Evolutionary conservation across 495 filamentous ascomycete genomes (phyloP), one percentile per base, ranked within the genome.

Genomic region (Lichenothelia convexa): DNA sequence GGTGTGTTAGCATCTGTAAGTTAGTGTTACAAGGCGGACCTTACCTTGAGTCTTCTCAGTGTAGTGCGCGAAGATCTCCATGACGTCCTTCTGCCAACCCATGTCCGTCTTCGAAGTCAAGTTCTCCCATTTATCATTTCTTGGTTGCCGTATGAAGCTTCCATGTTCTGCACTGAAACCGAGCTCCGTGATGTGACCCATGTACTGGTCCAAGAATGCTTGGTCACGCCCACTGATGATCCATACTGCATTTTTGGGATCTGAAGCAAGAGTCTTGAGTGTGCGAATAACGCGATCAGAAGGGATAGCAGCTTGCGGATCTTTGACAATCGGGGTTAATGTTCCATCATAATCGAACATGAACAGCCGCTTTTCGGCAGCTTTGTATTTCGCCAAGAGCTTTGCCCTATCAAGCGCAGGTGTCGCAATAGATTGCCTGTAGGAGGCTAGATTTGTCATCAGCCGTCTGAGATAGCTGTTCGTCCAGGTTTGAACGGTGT

Each of bases 261-360:
- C 80, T 2, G 78, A 64, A 0, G 87, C 79, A 9, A 97, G 67
- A 21, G 62, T 66, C 48, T 78, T 80, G 37, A 97, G 61, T 18
- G 76, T 86, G 21, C 70, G 71, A 26, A 92, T 70, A 18, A 87
- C 71, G 12, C 73, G 70, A 46, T 87, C 76, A 2, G 83, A 81
- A 0, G 89, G 87, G 24, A 93, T 74, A 2, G 91, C 89, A 5
- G 79, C 72, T 41, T 73, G 69, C 1, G 89, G 91, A 43, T 94
- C 82, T 38, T 74, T 71, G 18, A 95, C 86, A 45, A 97, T 94
- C 1, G 84, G 83, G 0, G 91, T 93, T n/a, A 97, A 70, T 0
- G 89, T 97, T 32, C 89, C 89, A 55, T 97, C 89, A 49, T 95
- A 97, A 61, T 97, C 89, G 47, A 94, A 93, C 78, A 97, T 84